A percentile compares a stretch with the other conserved stretches of the same genome.
phyloP scores from a whole-genome alignment of 2,329 filamentous ascomycete species.

The Xylaria sp. region DNA sequence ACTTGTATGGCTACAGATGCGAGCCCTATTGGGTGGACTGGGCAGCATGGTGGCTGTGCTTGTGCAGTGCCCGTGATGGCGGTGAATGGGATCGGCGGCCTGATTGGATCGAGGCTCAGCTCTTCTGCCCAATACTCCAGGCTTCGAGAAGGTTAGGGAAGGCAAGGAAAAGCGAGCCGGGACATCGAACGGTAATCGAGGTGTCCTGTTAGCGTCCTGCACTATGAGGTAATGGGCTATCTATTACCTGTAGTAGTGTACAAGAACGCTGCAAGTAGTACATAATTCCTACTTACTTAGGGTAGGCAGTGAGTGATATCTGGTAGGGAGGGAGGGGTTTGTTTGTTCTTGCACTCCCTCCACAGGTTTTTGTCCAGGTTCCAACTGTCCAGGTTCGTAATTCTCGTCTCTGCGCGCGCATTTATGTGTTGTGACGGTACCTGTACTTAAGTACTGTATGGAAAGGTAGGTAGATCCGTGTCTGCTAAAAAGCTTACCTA shows the following conservation, averaged over 20 bases:
- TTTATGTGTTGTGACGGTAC: too few relatives aligned
- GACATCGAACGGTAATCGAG: too few relatives aligned
- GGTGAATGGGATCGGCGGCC: not conserved
- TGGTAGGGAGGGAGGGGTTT: too few relatives aligned
- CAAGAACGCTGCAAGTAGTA: too few relatives aligned
- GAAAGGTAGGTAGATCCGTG: too few relatives aligned
- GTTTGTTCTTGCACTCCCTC: too few relatives aligned
- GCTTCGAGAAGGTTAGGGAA: conserved; percentile 22
- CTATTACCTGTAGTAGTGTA: too few relatives aligned
- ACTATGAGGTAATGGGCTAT: not conserved
- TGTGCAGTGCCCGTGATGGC: not conserved
- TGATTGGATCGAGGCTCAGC: not conserved
- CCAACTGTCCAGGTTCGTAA: too few relatives aligned
- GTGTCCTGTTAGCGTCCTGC: not conserved
- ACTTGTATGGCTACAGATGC: not conserved
- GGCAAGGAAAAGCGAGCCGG: not conserved
- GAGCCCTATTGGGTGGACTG: not conserved
- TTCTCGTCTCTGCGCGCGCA: too few relatives aligned
- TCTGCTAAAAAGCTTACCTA: too few relatives aligned
- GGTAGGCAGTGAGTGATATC: not conserved
- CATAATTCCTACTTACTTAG: not conserved
- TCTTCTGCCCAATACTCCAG: conserved; percentile 11
- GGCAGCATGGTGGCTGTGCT: conserved; percentile 10
- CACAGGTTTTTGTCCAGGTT: too few relatives aligned
- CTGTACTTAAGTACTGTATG: too few relatives aligned